These are phyloP conservation scores for Talaromyces funiculosus DNA, from an alignment of 2,329 filamentous ascomycete species.

Conservation along the genomic window DNA sequence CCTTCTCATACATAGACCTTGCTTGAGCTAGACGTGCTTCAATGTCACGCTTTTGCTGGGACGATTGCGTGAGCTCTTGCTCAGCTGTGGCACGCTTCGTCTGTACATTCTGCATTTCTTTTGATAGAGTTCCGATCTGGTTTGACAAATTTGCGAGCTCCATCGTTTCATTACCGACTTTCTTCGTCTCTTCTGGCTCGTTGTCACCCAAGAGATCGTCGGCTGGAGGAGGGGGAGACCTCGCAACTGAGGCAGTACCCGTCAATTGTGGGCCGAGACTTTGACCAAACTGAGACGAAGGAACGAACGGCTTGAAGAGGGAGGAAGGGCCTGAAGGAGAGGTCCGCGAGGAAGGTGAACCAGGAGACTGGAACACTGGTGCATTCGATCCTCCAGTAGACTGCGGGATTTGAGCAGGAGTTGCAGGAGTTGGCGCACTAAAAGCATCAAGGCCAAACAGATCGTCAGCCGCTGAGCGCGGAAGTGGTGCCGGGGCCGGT, in stretches of 20 bases:
- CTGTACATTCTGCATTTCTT: conserved; percentile 91
- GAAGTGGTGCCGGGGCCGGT: conserved; percentile 34
- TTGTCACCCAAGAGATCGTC: conserved; percentile 89
- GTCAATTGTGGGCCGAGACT: conserved; percentile 71
- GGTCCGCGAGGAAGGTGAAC: conserved; percentile 37
- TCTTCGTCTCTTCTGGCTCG: conserved; percentile 82
- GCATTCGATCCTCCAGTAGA: conserved; percentile 66
- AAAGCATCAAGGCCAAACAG: conserved; percentile 85
- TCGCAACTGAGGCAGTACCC: conserved; percentile 49
- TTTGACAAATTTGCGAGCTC: conserved; percentile 95
- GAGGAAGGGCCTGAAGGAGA: conserved; percentile 33
- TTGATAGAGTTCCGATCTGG: conserved; percentile 83
- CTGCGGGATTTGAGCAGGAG: conserved; percentile 56
- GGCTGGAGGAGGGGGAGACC: conserved; percentile 49
- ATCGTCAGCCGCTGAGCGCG: conserved; percentile 85
- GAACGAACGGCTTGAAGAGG: conserved; percentile 83
- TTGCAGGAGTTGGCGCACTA: conserved; percentile 46
- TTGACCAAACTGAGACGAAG: conserved; percentile 87
- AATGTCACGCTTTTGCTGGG: conserved; percentile 85
- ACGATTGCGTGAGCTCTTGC: conserved; percentile 73
- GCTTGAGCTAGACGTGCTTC: conserved; percentile 83
- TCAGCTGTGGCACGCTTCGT: conserved; percentile 73
- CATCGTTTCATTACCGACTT: conserved; percentile 78
- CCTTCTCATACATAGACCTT: conserved; percentile 83
- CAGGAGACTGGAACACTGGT: conserved; percentile 51